Base-by-base conservation (phyloP, 306 rosid genomes). In the Coriaria nepalensis region DNA sequence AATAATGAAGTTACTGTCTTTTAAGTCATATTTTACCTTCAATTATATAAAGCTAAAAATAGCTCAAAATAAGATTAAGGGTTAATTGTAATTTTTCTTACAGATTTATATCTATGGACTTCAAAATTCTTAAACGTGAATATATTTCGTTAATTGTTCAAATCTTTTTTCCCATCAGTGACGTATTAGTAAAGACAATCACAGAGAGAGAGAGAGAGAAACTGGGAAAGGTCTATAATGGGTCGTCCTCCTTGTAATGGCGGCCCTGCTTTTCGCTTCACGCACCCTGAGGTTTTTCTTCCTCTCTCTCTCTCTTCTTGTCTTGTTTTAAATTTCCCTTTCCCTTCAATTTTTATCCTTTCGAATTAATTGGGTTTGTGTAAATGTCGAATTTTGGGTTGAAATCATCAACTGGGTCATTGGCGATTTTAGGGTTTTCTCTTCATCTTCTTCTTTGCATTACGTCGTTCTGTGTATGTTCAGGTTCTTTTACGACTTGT, bases 191-290 rank as follows among this genome's bases (percentile, higher is more conserved):
- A 20, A 65, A 49, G 70, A 14, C 49, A 44, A 45, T 49, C 55
- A n/a, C 4, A 45, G 48, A 36, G 6, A 10, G 13, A 45, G 6
- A 10, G 13, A 45, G 35, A 39, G 45, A 9, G 8, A 49, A 54
- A 36, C 41, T 6, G 43, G n/a, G 29, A 32, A 20, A 20, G 29
- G 29, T 20, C 29, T 20, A 20, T 20, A 35, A 90, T 90, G 98
- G 98, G 98, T 73, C 72, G 95, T 68, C 98, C 94, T 56, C 95
- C 95, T 40, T 77, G 94, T 36, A 90, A 83, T 49, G 98, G 98
- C 65, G 85, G 82, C 65, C 98, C 98, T 38, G 80, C 98, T 75
- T 90, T 90, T 67, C 95, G 98, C 56, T 90, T 90, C 78, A 71
- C 72, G 9, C 69, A 61, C 44, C 0, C 65, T 9, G 98, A 90